Evolutionary conservation across 1,284 basidiomycete genomes (phyloP).

Genomic region (Puccinia polysora): DNA sequence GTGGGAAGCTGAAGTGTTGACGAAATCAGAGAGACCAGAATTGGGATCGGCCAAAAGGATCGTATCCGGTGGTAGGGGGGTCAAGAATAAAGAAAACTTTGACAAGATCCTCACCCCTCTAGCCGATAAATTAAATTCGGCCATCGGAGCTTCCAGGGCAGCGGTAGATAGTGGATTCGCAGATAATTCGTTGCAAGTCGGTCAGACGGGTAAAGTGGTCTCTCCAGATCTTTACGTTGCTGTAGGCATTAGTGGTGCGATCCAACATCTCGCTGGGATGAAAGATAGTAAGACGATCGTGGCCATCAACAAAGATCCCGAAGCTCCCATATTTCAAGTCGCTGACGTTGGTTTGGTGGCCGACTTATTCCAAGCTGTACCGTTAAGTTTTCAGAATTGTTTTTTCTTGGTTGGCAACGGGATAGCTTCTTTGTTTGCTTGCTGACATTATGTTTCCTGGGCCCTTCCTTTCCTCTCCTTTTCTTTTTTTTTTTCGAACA

Average conservation of each 20-base stretch:
- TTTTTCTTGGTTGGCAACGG: no score
- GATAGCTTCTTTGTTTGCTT: no score
- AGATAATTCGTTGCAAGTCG: slow-evolving; percentile 96
- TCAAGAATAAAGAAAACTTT: slow-evolving; percentile 94
- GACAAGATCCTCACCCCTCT: slow-evolving; percentile 81
- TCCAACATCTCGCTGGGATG: slow-evolving; percentile 99
- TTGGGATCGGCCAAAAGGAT: slow-evolving; percentile 80
- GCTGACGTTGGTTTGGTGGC: slow-evolving; percentile 91
- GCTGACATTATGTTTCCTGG: no score
- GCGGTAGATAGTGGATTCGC: slow-evolving; percentile 98
- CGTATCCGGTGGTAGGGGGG: slow-evolving; percentile 89
- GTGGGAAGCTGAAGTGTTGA: slow-evolving; percentile 63
- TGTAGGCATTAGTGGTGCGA: slow-evolving; percentile 93
- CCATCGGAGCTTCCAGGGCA: slow-evolving; percentile 92
- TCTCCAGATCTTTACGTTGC: slow-evolving; percentile 91
- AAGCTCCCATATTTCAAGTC: slow-evolving; percentile 98
- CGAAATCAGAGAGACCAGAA: slow-evolving; percentile 89
- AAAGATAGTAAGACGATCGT: slow-evolving; percentile 99
- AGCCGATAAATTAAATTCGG: slow-evolving; percentile 87
- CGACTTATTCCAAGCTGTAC: slow-evolving; percentile 53
- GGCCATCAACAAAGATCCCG: slow-evolving; percentile 96
- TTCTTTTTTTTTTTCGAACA: no score
- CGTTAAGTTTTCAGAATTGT: no score
- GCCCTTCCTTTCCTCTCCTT: no score
- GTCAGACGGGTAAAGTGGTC: slow-evolving; percentile 86